Conservation (phyloP, 768 basidiomycete genomes). For the Sporobolomyces roseus region DNA sequence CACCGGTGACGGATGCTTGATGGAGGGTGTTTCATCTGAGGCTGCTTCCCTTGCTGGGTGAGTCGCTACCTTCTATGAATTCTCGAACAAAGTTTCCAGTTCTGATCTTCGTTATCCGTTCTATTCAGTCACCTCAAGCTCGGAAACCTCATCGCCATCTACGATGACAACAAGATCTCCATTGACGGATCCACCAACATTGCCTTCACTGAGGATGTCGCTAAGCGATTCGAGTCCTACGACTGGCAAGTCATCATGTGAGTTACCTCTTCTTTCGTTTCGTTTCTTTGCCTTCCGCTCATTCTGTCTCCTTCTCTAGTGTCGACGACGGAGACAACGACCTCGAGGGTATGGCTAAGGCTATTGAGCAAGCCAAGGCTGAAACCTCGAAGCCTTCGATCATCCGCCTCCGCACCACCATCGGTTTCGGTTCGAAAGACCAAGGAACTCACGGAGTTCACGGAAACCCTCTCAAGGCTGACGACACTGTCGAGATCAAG, state of each 20-base stretch:
- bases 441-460: slow-evolving; percentile 94
- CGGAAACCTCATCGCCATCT: slow-evolving; percentile 86
- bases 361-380: slow-evolving; percentile 71
- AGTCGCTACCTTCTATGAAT: slow-evolving; percentile 11
- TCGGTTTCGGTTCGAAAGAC: slow-evolving; percentile 87
- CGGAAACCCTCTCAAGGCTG: slow-evolving; percentile 85
- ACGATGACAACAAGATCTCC: slow-evolving; percentile 96
- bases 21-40: slow-evolving; percentile 93
- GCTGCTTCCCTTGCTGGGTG: slow-evolving; percentile 82
- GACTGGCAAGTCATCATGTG: slow-evolving; percentile 91
- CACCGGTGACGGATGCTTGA: slow-evolving; percentile 89
- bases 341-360: slow-evolving; percentile 67
- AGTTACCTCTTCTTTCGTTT: slow-evolving; percentile 59
- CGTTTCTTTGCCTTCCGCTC: slow-evolving; percentile 38
- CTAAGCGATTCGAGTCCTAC: slow-evolving; percentile 79
- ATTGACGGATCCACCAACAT: slow-evolving; percentile 89
- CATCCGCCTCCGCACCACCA: slow-evolving; percentile 60
- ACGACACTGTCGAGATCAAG: slow-evolving; percentile 81
- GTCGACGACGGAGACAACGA: slow-evolving; percentile 56
- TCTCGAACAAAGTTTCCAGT: not conserved
- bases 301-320: not conserved
- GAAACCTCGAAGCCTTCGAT: slow-evolving; percentile 80
- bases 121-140: slow-evolving; percentile 68
- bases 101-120: not conserved
- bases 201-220: slow-evolving; percentile 92